Conservation (phyloP, 139 green algal species). For the Picochlorum sp. region DNA sequence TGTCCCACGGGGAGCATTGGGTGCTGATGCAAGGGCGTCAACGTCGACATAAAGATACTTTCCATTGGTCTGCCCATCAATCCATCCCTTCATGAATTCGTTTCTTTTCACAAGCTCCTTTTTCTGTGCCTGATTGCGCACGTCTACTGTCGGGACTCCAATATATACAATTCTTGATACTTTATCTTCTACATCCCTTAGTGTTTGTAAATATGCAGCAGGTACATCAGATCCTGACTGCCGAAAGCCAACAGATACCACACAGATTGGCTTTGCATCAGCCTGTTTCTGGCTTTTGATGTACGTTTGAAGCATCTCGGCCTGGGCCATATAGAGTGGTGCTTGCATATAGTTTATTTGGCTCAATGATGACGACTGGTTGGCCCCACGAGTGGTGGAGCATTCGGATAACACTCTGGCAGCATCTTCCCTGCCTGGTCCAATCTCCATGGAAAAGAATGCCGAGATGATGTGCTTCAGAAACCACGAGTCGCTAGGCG, state of each 20-base stretch:
- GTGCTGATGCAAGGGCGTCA: neutral
- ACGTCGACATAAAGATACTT: constrained; percentile 10
- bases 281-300: neutral
- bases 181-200: neutral
- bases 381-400: neutral
- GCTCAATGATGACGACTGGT: neutral
- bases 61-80: constrained; percentile 3
- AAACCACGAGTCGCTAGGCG: neutral
- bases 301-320: constrained; percentile 5
- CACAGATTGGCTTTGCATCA: neutral
- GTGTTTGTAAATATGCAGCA: neutral
- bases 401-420: constrained; percentile 7
- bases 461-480: neutral
- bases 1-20: neutral
- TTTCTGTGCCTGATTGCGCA: neutral
- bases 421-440: constrained; percentile 4
- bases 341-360: constrained; percentile 12
- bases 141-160: constrained; percentile 3
- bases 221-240: constrained; percentile 6
- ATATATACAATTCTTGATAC: constrained; percentile 3
- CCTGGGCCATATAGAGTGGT: constrained; percentile 4
- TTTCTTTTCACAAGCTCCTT: constrained; percentile 3
- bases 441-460: constrained; percentile 9
- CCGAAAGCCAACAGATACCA: constrained; percentile 12
- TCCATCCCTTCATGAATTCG: constrained; percentile 9